Evolutionary conservation across 2,329 filamentous ascomycete species (phyloP).

Genomic region (Metarhizium guizhouense): DNA sequence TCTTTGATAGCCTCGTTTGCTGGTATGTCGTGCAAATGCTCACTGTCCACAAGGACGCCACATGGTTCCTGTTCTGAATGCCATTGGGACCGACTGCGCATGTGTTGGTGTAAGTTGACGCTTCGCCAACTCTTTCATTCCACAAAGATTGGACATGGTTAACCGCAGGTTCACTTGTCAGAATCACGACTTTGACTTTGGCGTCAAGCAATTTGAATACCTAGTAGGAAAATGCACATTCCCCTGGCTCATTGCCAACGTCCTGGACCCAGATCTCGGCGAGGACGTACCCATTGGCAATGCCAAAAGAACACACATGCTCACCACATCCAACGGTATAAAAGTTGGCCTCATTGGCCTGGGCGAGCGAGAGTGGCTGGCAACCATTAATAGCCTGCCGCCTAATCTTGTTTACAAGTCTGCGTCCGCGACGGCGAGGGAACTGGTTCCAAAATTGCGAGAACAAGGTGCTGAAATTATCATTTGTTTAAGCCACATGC

Average conservation of each 20-base stretch:
- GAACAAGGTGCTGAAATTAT: slow-evolving; percentile 75
- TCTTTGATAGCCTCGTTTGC: background rate
- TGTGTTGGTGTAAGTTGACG: slow-evolving; percentile 61
- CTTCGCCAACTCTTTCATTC: background rate
- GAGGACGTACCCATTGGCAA: slow-evolving; percentile 66
- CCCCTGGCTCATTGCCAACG: slow-evolving; percentile 84
- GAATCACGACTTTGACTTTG: slow-evolving; percentile 93
- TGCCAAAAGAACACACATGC: slow-evolving; percentile 64
- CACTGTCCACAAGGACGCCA: slow-evolving; percentile 49
- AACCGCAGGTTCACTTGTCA: slow-evolving; percentile 20
- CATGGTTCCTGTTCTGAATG: slow-evolving; percentile 81
- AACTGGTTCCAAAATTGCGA: slow-evolving; percentile 64
- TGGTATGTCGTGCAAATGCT: background rate
- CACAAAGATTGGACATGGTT: background rate
- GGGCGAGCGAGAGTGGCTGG: slow-evolving; percentile 81
- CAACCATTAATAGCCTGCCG: slow-evolving; percentile 78
- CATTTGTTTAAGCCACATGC: slow-evolving; percentile 74
- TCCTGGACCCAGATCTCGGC: slow-evolving; percentile 75
- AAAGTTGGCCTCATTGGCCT: slow-evolving; percentile 81
- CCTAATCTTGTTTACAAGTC: slow-evolving; percentile 76
- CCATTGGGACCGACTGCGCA: slow-evolving; percentile 68
- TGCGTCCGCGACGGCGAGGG: slow-evolving; percentile 63
- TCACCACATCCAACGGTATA: slow-evolving; percentile 74
- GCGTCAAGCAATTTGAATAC: slow-evolving; percentile 69
- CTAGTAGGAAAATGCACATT: slow-evolving; percentile 69